Conservation (phyloP, 257 asterid genomes). For the Eustoma russellianum region DNA sequence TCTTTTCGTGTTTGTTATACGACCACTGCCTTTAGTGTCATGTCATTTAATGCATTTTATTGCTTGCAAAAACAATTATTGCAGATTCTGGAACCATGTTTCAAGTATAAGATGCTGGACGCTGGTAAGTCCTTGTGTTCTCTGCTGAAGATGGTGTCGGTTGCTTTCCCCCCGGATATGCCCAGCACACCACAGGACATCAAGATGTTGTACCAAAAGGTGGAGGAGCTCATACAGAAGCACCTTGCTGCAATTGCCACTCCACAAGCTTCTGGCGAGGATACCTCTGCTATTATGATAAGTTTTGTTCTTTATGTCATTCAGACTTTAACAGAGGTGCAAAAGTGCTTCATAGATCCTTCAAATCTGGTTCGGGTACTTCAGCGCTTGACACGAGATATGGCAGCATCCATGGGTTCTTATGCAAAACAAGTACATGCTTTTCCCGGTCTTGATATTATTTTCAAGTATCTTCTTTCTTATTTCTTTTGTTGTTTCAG, state of each 20-base stretch:
- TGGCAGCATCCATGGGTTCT: constrained; percentile 72
- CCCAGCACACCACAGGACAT: constrained; percentile 78
- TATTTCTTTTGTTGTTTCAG: no score
- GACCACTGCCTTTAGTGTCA: not conserved
- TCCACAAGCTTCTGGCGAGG: constrained; percentile 90
- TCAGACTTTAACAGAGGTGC: constrained; percentile 83
- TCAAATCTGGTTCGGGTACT: constrained; percentile 73
- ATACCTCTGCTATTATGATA: constrained; percentile 82
- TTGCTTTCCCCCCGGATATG: constrained; percentile 89
- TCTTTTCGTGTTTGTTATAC: constrained; percentile 8
- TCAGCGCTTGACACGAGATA: constrained; percentile 93
- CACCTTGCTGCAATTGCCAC: constrained; percentile 88
- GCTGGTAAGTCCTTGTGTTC: constrained; percentile 95
- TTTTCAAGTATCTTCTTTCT: no score
- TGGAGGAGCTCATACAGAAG: constrained; percentile 93
- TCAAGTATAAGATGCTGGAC: constrained; percentile 95
- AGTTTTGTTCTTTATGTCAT: constrained; percentile 89
- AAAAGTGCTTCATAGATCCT: constrained; percentile 80
- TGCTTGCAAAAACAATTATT: constrained; percentile 1
- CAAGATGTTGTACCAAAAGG: constrained; percentile 81
- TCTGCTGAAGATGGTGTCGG: constrained; percentile 82
- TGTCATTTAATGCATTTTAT: not conserved
- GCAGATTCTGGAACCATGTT: constrained; percentile 98
- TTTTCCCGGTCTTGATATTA: not conserved
- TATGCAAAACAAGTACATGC: constrained; percentile 66